Conservation (phyloP, 345 rosid species). For the Bruguiera gymnorhiza region DNA sequence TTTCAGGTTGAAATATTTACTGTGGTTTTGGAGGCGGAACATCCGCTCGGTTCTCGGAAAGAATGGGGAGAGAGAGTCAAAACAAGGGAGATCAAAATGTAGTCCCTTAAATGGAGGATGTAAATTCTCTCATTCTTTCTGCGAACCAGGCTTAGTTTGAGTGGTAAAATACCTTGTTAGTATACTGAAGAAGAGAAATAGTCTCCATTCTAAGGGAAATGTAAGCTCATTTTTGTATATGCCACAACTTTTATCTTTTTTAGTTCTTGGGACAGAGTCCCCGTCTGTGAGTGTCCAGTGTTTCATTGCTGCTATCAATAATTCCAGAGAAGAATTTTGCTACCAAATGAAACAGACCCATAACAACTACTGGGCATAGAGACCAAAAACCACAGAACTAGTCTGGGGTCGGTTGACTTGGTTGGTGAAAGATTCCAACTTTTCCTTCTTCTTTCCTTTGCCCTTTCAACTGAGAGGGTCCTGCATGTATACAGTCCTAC, state of each 20-base stretch:
- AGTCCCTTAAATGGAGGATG: not conserved
- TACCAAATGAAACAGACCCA: too few species aligned
- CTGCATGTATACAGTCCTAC: not conserved
- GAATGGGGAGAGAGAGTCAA: not conserved
- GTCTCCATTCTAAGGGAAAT: not conserved
- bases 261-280: too few species aligned
- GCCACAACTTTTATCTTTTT: not conserved
- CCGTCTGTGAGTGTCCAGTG: too few species aligned
- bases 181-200: not conserved
- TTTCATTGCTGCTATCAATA: too few species aligned
- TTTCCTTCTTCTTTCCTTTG: not conserved
- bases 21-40: not conserved
- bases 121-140: not conserved
- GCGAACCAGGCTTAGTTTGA: not conserved
- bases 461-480: not conserved
- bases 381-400: too few species aligned
- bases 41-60: slow-evolving; percentile 21
- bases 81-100: too few species aligned
- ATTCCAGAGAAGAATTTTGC: too few species aligned
- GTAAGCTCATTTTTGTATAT: not conserved
- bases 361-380: too few species aligned
- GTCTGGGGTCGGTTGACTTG: not conserved
- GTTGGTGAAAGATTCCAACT: not conserved
- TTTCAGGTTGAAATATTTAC: not conserved
- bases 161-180: not conserved